Base-by-base conservation (phyloP, 495 filamentous ascomycete species). In the Aspergillus leporis region DNA sequence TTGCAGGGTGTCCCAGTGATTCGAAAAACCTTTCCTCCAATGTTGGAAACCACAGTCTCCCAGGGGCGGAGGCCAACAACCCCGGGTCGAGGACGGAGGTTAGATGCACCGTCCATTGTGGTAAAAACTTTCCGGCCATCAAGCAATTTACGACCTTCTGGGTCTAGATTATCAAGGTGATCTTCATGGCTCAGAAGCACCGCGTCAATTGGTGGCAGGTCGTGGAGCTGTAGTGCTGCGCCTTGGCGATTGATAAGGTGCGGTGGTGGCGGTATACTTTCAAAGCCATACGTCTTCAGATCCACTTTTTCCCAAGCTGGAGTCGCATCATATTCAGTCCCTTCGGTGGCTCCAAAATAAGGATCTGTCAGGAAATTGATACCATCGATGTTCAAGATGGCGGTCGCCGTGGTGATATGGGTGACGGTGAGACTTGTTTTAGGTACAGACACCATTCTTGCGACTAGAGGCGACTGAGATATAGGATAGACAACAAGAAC, bases 151-250 rank as follows among this genome's bases (percentile, higher is more conserved):
- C 70, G 70, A 7, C 70, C 70, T 1, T 65, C 48, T n/a, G 71
- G 68, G 45, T 84, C 80, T 1, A 84, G 71, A 58, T 82, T 84
- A 56, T 83, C 80, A 0, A 73, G 71, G 53, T 84, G 80, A 60
- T 83, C 80, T 66, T 83, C 81, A 51, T 84, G 79, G 60, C 75
- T 78, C 18, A 84, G 73, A 2, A 84, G 69, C 3, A 84, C 68
- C 10, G 74, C 78, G 32, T 82, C 80, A 58, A 83, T 79, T 6
- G 68, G 70, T 0, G 81, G 81, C 0, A 84, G 69, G 10, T 76
- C 48, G 1, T 67, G 55, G 2, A 80, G 63, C 0, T 58, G 30
- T 0, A 81, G 50, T 10, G 76, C 79, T 0, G 79, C 74, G 18
- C 13, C 18, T 16, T 51, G 21, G 49, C 21, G 13, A 16, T 12